Evolutionary conservation across 2,329 filamentous ascomycete genomes (phyloP).

Genomic region (Fusarium neocosmosporiellum): DNA sequence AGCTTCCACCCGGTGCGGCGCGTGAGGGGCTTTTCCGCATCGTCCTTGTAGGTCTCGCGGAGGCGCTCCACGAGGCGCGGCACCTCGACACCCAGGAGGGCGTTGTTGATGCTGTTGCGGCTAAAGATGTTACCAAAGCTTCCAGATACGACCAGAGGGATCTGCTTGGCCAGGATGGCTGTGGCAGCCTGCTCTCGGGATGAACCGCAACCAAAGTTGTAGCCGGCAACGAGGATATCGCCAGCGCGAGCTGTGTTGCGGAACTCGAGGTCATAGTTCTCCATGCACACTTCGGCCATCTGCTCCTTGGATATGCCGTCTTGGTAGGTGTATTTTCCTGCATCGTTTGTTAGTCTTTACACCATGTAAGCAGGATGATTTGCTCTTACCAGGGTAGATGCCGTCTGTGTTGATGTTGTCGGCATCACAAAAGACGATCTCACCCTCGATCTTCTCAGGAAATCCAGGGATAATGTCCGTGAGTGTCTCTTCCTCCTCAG

Average conservation of each 20-base stretch:
- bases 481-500: constrained; percentile 50
- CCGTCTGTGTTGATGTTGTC: constrained; percentile 82
- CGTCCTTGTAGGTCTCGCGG: constrained; percentile 67
- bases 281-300: constrained; percentile 93
- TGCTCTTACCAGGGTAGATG: constrained; percentile 82
- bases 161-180: constrained; percentile 82
- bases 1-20: constrained; percentile 86
- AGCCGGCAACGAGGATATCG: constrained; percentile 87
- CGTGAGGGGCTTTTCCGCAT: constrained; percentile 67
- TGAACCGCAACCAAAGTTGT: constrained; percentile 88
- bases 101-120: constrained; percentile 84
- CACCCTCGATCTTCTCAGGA: constrained; percentile 82
- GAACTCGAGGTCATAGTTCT: constrained; percentile 89
- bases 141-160: constrained; percentile 82
- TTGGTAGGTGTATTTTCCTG: constrained; percentile 89
- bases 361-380: constrained; percentile 41
- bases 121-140: constrained; percentile 88
- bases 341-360: background rate
- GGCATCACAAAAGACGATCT: constrained; percentile 76
- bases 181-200: constrained; percentile 85
- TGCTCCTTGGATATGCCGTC: constrained; percentile 79
- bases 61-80: constrained; percentile 74
- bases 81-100: constrained; percentile 77
- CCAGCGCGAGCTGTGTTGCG: constrained; percentile 69
- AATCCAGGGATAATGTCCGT: constrained; percentile 88